phyloP scores from a whole-genome alignment of 2,329 filamentous ascomycete species.

The Fusarium nelsonii region DNA sequence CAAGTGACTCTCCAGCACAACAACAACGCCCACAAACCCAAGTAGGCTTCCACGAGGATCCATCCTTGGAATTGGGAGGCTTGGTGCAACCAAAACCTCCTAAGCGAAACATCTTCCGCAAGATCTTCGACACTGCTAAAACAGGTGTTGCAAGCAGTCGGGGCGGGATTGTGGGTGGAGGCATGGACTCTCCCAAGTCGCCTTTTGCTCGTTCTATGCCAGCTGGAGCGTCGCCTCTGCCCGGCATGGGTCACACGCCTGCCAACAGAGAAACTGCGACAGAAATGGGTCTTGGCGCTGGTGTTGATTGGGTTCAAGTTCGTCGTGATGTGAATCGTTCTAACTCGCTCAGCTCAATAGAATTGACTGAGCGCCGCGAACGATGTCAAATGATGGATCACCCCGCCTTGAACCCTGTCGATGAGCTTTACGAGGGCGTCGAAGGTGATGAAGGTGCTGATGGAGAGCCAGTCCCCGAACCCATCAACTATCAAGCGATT shows the following conservation, averaged over 20 bases:
- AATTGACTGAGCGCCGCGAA: slow-evolving; percentile 85
- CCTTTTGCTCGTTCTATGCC: slow-evolving; percentile 58
- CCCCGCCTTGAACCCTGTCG: slow-evolving; percentile 87
- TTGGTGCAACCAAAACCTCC: slow-evolving; percentile 81
- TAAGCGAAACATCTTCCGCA: slow-evolving; percentile 93
- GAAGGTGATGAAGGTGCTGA: slow-evolving; percentile 93
- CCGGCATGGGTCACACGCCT: slow-evolving; percentile 53
- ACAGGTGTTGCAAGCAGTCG: slow-evolving; percentile 91
- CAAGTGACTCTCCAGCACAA: slow-evolving; percentile 63
- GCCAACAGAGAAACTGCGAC: slow-evolving; percentile 66
- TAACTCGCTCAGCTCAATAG: slow-evolving; percentile 90
- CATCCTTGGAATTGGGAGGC: slow-evolving; percentile 79
- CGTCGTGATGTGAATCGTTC: slow-evolving; percentile 95
- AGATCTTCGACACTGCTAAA: slow-evolving; percentile 93
- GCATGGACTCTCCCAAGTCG: slow-evolving; percentile 56
- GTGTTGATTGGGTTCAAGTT: slow-evolving; percentile 95
- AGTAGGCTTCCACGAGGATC: slow-evolving; percentile 74
- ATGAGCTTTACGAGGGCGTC: slow-evolving; percentile 85
- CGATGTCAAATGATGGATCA: slow-evolving; percentile 96
- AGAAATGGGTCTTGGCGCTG: slow-evolving; percentile 75
- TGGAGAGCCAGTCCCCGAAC: slow-evolving; percentile 83
- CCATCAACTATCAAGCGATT: slow-evolving; percentile 82
- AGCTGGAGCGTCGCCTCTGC: slow-evolving; percentile 60
- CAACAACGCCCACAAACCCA: slow-evolving; percentile 74
- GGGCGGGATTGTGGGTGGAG: slow-evolving; percentile 78